Percentiles rank a stretch among this genome's conserved stretches.
Conservation (phyloP, 2,329 filamentous ascomycete species). For the Stenocarpella maydis region DNA sequence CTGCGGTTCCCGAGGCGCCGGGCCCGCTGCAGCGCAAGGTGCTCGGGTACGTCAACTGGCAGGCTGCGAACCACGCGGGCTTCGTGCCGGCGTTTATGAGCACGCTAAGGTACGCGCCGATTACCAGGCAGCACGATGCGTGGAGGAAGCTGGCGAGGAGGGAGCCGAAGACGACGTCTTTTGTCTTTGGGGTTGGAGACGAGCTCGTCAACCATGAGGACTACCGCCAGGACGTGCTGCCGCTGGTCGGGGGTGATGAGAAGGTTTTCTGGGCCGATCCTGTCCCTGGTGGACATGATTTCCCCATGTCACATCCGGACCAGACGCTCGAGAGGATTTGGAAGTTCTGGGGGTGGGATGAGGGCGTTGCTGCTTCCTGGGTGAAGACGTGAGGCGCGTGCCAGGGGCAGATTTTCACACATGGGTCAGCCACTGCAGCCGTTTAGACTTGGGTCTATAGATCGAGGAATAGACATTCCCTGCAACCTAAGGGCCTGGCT, state of each 20-base stretch:
- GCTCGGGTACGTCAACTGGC: conserved; percentile 64
- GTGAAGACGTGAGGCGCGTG: conserved; percentile 8
- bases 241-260: conserved; percentile 57
- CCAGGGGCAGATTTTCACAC: not conserved
- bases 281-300: conserved; percentile 66
- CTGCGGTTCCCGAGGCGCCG: conserved; percentile 40
- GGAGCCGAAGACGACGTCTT: conserved; percentile 53
- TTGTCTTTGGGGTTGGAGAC: conserved; percentile 61
- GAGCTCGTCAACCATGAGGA: conserved; percentile 61
- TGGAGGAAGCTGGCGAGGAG: conserved; percentile 56
- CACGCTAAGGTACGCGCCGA: conserved; percentile 61
- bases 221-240: conserved; percentile 58
- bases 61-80: conserved; percentile 62
- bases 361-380: conserved; percentile 16
- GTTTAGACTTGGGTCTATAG: not conserved
- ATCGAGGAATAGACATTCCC: not conserved
- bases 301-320: conserved; percentile 64
- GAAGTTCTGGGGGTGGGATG: conserved; percentile 53
- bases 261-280: conserved; percentile 59
- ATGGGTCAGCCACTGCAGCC: not conserved
- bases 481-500: too few species aligned
- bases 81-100: conserved; percentile 69
- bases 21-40: conserved; percentile 57
- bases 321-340: conserved; percentile 56
- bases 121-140: conserved; percentile 59